Base-by-base conservation (phyloP, 108 stramenopile genomes). In the Ochromonas danica region DNA sequence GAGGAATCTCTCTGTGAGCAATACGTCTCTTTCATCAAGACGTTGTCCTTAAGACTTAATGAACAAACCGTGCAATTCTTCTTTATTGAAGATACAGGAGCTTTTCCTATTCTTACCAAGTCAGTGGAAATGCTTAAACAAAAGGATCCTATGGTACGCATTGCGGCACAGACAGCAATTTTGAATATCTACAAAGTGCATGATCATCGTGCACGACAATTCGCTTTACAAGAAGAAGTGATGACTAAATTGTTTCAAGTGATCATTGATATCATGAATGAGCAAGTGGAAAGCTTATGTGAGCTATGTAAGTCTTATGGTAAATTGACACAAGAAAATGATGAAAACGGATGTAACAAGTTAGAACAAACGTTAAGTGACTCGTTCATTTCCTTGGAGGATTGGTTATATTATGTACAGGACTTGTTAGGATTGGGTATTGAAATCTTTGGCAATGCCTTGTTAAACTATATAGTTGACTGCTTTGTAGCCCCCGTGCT, bases 41-140 rank as follows among this genome's bases (percentile, higher is more conserved):
- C 72, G 6, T 6, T 75, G 25, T 75, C 72, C 3, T 41, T 75
- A 36, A 45, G 40, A 42, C 72, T 75, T 33, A 75, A 75, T 75
- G 31, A 27, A 6, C 72, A 75, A 60, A 75, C 72, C 14, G 72
- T 75, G 6, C 72, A 75, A 41, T 75, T 75, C 72, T 75, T 75
- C 38, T 75, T 75, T 60, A 27, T 27, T 57, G 72, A 75, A 75
- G 72, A 75, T n/a, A 75, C 45, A 35, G 72, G 72, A 27, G 17
- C 72, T 36, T 75, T 75, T 75, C 72, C 72, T 14, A 28, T 75
- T 28, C 72, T 75, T 30, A 57, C 31, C 22, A 17, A 33, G 3
- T 6, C 72, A 60, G 31, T 75, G n/a, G 72, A 75, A 41, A 6
- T 75, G 28, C 6, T 75, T 3, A 25, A 27, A 27, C 6, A 10